A percentile compares a stretch with the other conserved stretches of the same genome.
Evolutionary conservation across 768 basidiomycete species (phyloP).

Genomic region (Fomitopsis pulvina): DNA sequence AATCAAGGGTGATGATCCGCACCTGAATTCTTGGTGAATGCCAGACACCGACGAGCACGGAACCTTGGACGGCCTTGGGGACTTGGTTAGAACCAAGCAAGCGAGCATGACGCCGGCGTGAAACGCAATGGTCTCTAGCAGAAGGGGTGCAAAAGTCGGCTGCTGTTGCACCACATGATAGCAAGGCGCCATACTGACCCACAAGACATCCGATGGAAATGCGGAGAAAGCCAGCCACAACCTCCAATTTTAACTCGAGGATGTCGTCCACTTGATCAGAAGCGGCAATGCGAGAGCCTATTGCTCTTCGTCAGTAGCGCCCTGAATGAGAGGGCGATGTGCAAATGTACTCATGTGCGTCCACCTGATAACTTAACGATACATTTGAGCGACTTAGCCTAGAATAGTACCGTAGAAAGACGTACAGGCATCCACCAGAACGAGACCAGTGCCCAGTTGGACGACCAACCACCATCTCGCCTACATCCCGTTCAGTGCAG

Average conservation of each 20-base stretch:
- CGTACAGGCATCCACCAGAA: constrained; percentile 71
- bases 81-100: constrained; percentile 44
- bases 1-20: constrained; percentile 3
- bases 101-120: constrained; percentile 59
- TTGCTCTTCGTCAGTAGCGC: neutral
- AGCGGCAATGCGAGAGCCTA: constrained; percentile 5
- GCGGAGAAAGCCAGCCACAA: constrained; percentile 42
- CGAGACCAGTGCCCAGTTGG: constrained; percentile 49
- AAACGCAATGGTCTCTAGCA: constrained; percentile 67
- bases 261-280: constrained; percentile 9
- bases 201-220: constrained; percentile 61
- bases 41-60: constrained; percentile 34
- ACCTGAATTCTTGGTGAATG: constrained; percentile 61
- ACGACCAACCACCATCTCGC: constrained; percentile 54
- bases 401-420: constrained; percentile 8
- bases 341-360: constrained; percentile 52
- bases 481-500: constrained; percentile 26
- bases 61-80: constrained; percentile 15
- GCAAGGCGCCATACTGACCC: constrained; percentile 32
- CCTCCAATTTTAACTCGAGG: constrained; percentile 45
- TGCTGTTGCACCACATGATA: neutral
- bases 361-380: constrained; percentile 65
- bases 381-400: constrained; percentile 1
- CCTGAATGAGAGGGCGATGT: neutral
- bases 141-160: neutral